Conservation (phyloP, 805 yeast genomes). For the Candida maris region DNA sequence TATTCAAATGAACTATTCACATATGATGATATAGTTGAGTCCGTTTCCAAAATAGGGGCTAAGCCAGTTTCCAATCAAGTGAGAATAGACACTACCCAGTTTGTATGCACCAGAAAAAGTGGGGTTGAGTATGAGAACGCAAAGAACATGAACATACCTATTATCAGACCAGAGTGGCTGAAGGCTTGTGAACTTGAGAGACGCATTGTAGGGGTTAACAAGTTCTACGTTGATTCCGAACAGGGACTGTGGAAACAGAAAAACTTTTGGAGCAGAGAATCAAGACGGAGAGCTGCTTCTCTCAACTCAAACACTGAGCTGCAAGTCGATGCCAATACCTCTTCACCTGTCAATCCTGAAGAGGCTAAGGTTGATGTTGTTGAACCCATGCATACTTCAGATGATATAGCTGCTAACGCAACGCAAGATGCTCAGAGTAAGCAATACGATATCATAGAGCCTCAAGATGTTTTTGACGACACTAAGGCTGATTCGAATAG, state of each 20-base stretch:
- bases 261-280: constrained; percentile 37
- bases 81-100: constrained; percentile 91
- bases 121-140: constrained; percentile 75
- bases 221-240: constrained; percentile 64
- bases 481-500: not conserved
- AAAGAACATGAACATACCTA: constrained; percentile 79
- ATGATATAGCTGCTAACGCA: too few relatives aligned
- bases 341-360: too few relatives aligned
- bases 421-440: too few relatives aligned
- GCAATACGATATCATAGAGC: not conserved
- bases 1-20: constrained; percentile 44
- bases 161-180: constrained; percentile 95
- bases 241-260: constrained; percentile 40
- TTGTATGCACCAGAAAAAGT: constrained; percentile 65
- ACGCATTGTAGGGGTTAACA: constrained; percentile 88
- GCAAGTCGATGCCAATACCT: too few relatives aligned
- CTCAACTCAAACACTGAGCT: too few relatives aligned
- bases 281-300: too few relatives aligned
- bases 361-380: not conserved
- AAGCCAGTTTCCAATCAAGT: constrained; percentile 71
- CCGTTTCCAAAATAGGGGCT: constrained; percentile 75
- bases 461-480: not conserved
- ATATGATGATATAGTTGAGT: constrained; percentile 55
- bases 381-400: too few relatives aligned
- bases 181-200: constrained; percentile 89